These are phyloP conservation scores for Colletotrichum higginsianum DNA, from an alignment of 2,329 filamentous ascomycete genomes.

Conservation along the genomic window DNA sequence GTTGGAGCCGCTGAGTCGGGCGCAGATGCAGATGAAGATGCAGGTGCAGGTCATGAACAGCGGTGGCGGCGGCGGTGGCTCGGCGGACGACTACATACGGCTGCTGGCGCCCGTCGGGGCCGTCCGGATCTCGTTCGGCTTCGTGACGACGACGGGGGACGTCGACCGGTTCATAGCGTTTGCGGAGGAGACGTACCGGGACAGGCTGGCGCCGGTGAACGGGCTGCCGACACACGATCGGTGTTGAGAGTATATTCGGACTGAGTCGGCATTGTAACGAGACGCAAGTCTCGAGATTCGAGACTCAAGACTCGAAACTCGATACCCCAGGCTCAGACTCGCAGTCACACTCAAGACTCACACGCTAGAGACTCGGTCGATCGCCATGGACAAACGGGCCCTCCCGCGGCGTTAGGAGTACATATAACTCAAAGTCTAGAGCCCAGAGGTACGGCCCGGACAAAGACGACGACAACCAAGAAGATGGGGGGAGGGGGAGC, in stretches of 20 bases:
- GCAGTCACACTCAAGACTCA: too few relatives aligned
- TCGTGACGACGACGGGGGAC: conserved; percentile 53
- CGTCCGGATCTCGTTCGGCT: conserved; percentile 56
- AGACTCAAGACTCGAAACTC: too few relatives aligned
- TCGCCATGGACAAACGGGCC: background rate
- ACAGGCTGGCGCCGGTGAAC: conserved; percentile 45
- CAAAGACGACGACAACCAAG: too few relatives aligned
- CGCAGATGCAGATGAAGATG: background rate
- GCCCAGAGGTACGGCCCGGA: background rate
- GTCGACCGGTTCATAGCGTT: conserved; percentile 56
- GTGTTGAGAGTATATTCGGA: conserved; percentile 29
- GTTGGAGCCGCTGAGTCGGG: conserved; percentile 37
- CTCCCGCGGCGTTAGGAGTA: background rate
- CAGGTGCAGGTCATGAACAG: too few relatives aligned
- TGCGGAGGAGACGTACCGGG: conserved; percentile 50
- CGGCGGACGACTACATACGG: conserved; percentile 46
- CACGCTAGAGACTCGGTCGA: too few relatives aligned
- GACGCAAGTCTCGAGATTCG: too few relatives aligned
- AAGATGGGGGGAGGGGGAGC: too few relatives aligned
- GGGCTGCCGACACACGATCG: conserved; percentile 26
- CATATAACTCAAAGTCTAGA: too few relatives aligned
- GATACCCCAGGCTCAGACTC: too few relatives aligned
- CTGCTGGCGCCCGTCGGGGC: conserved; percentile 50
- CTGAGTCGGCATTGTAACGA: too few relatives aligned
- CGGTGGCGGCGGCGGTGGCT: background rate